A percentile compares a stretch with the other conserved stretches of the same genome.
phyloP scores from a whole-genome alignment of 805 yeast species.

The Candida alai region DNA sequence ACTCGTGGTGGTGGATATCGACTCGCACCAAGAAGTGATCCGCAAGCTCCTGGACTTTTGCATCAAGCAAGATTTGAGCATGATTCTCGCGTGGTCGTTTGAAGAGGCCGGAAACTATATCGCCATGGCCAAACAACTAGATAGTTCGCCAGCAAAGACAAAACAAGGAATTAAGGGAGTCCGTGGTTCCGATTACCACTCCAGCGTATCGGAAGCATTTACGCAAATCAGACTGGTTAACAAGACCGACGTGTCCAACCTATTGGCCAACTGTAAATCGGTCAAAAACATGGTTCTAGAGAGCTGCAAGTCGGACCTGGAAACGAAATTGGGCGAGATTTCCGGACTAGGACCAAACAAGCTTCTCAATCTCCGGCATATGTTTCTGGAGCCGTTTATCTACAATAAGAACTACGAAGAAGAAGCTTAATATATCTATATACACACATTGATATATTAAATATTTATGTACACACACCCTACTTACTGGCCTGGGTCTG shows the following conservation, averaged over 20 bases:
- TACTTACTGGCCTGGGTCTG: slow-evolving; percentile 7
- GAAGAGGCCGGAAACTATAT: slow-evolving; percentile 45
- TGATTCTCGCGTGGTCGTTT: slow-evolving; percentile 52
- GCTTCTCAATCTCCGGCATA: slow-evolving; percentile 33
- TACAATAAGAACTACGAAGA: slow-evolving; percentile 35
- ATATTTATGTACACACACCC: too few species aligned
- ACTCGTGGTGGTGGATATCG: slow-evolving; percentile 63
- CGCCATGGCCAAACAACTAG: slow-evolving; percentile 35
- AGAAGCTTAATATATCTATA: background rate
- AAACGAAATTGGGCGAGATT: slow-evolving; percentile 18
- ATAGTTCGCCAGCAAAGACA: slow-evolving; percentile 26
- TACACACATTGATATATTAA: too few species aligned
- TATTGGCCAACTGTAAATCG: slow-evolving; percentile 46
- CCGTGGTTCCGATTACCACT: slow-evolving; percentile 40
- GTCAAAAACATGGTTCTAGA: slow-evolving; percentile 37
- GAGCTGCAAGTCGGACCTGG: slow-evolving; percentile 24
- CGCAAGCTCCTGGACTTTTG: slow-evolving; percentile 47
- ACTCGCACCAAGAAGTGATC: slow-evolving; percentile 47
- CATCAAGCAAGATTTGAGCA: slow-evolving; percentile 44
- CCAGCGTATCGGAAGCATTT: slow-evolving; percentile 41
- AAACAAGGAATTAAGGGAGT: slow-evolving; percentile 38
- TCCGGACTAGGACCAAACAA: slow-evolving; percentile 51
- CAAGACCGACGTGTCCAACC: slow-evolving; percentile 51
- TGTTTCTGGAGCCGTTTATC: slow-evolving; percentile 49
- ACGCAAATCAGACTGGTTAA: slow-evolving; percentile 46